phyloP scores from a whole-genome alignment of 148 eudicot species.

The Arctostaphylos glauca region DNA sequence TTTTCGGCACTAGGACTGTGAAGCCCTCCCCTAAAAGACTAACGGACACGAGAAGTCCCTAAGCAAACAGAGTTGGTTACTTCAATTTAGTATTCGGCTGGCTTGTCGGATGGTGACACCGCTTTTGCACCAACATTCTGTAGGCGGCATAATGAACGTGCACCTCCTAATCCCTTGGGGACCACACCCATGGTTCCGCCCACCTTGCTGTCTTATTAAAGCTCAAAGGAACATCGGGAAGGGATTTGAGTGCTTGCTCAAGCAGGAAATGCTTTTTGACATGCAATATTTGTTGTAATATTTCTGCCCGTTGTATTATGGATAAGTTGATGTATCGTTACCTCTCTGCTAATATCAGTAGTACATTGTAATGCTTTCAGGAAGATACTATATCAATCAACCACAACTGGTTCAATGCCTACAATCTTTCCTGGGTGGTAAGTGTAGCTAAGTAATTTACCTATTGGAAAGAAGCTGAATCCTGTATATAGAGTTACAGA shows the following conservation, averaged over 20 bases:
- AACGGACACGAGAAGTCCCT: not conserved
- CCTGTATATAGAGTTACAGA: not conserved
- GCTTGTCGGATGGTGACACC: not conserved
- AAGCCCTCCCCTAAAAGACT: not conserved
- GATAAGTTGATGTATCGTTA: not conserved
- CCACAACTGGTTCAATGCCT: conserved; percentile 98
- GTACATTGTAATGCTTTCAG: conserved; percentile 41
- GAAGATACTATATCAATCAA: conserved; percentile 95
- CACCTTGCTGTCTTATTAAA: not conserved
- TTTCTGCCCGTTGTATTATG: not conserved
- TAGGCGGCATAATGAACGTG: not conserved
- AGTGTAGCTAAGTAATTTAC: conserved; percentile 29
- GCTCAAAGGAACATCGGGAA: not conserved
- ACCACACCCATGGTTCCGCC: not conserved
- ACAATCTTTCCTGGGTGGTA: conserved; percentile 94
- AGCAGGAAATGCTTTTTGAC: conserved; percentile 2
- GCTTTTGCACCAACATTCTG: not conserved
- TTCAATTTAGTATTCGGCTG: not conserved
- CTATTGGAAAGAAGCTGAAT: not conserved
- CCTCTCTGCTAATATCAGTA: conserved; percentile 1
- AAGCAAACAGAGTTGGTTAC: not conserved
- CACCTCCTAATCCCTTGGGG: not conserved
- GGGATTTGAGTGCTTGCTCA: not conserved
- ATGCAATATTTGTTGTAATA: no score
- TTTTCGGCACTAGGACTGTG: not conserved